Evolutionary conservation across 805 yeast genomes (phyloP).

Genomic region (Komagataella mondaviorum): DNA sequence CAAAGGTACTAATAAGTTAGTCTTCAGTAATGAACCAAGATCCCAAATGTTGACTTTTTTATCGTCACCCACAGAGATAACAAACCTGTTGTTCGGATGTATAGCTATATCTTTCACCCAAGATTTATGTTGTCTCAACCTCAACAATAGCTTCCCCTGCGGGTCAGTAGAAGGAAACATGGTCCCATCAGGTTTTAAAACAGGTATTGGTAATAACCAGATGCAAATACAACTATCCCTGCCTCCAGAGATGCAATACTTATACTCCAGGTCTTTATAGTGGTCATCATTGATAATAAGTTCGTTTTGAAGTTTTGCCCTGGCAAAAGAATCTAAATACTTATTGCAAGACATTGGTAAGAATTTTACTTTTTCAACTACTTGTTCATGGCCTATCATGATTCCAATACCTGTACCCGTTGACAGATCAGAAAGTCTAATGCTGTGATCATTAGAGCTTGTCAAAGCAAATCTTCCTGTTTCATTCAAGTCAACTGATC

Average conservation of each 20-base stretch:
- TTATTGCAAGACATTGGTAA: constrained; percentile 40
- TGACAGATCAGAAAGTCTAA: constrained; percentile 48
- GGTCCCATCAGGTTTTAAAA: constrained; percentile 37
- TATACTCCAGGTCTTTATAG: constrained; percentile 36
- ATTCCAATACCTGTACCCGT: constrained; percentile 52
- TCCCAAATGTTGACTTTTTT: constrained; percentile 72
- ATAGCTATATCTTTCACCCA: constrained; percentile 67
- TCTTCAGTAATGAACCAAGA: constrained; percentile 58
- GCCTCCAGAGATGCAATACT: constrained; percentile 67
- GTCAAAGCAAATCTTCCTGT: constrained; percentile 50
- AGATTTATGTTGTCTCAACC: constrained; percentile 64
- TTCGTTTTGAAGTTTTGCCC: background rate
- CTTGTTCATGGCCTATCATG: constrained; percentile 72
- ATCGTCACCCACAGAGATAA: constrained; percentile 72
- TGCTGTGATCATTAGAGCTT: constrained; percentile 69
- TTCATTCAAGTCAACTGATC: constrained; percentile 37
- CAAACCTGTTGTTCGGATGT: constrained; percentile 65
- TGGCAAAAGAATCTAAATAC: constrained; percentile 29
- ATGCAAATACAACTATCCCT: constrained; percentile 63
- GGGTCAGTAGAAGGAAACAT: constrained; percentile 41
- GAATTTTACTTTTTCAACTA: constrained; percentile 59
- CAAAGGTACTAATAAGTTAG: constrained; percentile 34
- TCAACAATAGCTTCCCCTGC: constrained; percentile 43
- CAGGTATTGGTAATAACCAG: constrained; percentile 70
- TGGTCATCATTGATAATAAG: constrained; percentile 6